Evolutionary conservation across 306 rosid genomes (phyloP).

Genomic region (Malus orientalis): DNA sequence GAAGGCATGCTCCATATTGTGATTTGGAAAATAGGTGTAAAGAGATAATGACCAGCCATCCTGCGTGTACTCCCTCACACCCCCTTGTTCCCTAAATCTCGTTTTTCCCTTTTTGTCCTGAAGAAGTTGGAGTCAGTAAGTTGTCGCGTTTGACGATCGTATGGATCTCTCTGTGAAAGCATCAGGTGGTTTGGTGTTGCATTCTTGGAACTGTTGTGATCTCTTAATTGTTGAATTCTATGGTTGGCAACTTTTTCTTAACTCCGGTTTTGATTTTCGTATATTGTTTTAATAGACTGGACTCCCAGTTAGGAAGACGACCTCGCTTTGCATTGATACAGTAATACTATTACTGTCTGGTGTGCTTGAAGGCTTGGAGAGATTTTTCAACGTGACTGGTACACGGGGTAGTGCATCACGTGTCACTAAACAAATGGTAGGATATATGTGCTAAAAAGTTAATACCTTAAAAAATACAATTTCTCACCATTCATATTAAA

Average conservation of each 20-base stretch:
- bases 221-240: conserved; percentile 47
- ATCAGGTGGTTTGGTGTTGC: conserved; percentile 45
- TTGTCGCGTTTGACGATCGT: conserved; percentile 37
- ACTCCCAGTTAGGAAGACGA: conserved; percentile 49
- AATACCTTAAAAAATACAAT: too few species aligned
- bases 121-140: conserved; percentile 60
- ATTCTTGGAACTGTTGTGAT: conserved; percentile 50
- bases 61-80: conserved; percentile 31
- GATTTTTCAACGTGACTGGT: too few species aligned
- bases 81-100: conserved; percentile 12
- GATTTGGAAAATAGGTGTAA: conserved; percentile 44
- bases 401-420: too few species aligned
- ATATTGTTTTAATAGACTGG: conserved; percentile 45
- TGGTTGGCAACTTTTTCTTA: conserved; percentile 37
- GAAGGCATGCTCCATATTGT: conserved; percentile 96
- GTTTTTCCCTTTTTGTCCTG: conserved; percentile 28
- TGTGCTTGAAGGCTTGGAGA: not conserved
- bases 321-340: conserved; percentile 31
- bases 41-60: conserved; percentile 35
- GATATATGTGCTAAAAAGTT: too few species aligned
- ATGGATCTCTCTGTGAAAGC: conserved; percentile 43
- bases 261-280: conserved; percentile 23
- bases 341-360: not conserved
- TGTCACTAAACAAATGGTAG: too few species aligned
- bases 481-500: too few species aligned